Evolutionary conservation across 108 stramenopile genomes (phyloP), one percentile per base, ranked within the genome.

Genomic region (Skeletonema costatum): DNA sequence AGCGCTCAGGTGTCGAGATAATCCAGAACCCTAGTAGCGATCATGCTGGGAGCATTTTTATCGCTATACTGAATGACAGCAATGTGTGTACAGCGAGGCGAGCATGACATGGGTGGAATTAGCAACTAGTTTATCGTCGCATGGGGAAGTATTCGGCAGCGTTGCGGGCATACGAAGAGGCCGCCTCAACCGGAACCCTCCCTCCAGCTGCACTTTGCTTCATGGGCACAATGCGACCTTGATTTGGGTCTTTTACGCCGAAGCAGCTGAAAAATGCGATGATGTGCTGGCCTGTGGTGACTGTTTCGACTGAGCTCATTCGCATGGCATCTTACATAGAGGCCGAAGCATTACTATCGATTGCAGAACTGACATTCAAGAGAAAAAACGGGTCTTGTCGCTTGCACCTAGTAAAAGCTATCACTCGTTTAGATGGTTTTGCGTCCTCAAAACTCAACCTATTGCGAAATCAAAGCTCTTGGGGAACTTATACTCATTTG

Each of bases 401-500:
- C 50, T 44, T 48, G 11, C 50, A 69, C 42, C 67, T 92, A 14
- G 5, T 71, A 60, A 71, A 42, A 14, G 92, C 81, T 13, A 76
- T 87, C 35, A 70, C 65, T 10, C 35, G 41, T 32, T 74, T 84
- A 51, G 21, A 75, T 14, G 68, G 48, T 29, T 35, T n/a, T 53
- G 13, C n/a, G 68, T 42, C 31, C 59, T 30, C 29, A 70, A 16
- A 53, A 70, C 14, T 31, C 32, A 4, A 38, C 44, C 59, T 78
- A 68, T 53, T 90, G 88, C 64, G 77, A 75, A 38, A 48, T 70
- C 17, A 93, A 93, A 60, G n/a, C 85, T 91, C 1, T 77, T 89
- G n/a, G 92, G 92, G 25, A 90, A 93, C 74, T 62, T 93, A 30
- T 87, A 87, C 65, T 86, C 92, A 39, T 85, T 86, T 64, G 87